Base-by-base conservation (phyloP, 78 protist species). In the Chrysochromulina tobinii region DNA sequence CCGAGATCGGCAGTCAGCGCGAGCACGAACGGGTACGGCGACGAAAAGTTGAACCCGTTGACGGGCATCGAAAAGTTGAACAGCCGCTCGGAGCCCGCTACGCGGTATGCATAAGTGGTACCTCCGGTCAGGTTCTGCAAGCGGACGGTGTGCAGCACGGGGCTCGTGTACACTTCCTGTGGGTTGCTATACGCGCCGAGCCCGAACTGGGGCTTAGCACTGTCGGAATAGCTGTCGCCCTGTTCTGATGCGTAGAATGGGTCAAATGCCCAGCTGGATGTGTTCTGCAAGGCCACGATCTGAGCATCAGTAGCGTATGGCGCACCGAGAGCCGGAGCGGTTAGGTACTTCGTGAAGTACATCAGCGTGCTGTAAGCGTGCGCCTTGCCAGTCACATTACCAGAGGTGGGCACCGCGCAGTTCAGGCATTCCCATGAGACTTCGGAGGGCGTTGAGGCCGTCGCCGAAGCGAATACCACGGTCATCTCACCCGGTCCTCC, bases 1-100 rank as follows among this genome's bases (percentile, higher is more conserved):
- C 87, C 87, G 38, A 79, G 87, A 64, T 79, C 87, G 48, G 87
- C 87, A 14, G 50, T 23, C 64, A 79, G 87, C 25, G 53, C 87
- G 87, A 79, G 0, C 23, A 48, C 0, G 48, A 20, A 27, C 21
- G 64, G 87, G 64, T 1, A 54, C 23, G 59, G 48, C n/a, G 58
- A 25, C 14, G 69, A 6, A 5, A 21, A 15, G 69, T 0, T 38
- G 61, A 11, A 58, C 11, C 25, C 50, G 27, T 2, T 57, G 61
- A 3, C 61, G 18, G 85, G 61, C 61, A 17, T 53, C 38, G 23
- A 0, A 12, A 77, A 77, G 38, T 3, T 0, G 85, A 77, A 50
- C 12, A 1, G 38, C n/a, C 61, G 61, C 11, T 4, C 25, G 61
- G 50, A 25, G 58, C 87, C 59, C 9, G 48, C 23, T 14, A 3